Base-by-base conservation (phyloP, 192 early-diverging fungal species). In the Coemansia sp. region DNA sequence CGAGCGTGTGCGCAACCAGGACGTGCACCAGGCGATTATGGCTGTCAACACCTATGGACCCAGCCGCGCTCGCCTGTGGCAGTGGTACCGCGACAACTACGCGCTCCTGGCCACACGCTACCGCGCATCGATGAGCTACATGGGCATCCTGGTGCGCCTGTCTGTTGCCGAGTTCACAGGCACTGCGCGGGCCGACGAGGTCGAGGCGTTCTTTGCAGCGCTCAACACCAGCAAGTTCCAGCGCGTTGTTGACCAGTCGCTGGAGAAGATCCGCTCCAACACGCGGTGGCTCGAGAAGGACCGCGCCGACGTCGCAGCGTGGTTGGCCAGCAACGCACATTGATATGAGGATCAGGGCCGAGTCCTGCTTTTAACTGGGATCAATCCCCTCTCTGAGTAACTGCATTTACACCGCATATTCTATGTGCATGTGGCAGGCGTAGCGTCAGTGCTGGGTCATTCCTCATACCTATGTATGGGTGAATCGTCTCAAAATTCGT, bases 1-100 rank as follows among this genome's bases (percentile, higher is more conserved):
- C 19, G 86, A 90, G 17, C 70, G 85, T 51, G 88, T 93, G 54
- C 85, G 86, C 65, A 78, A 83, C 48, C 90, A 92, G 69, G 91
- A 93, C 68, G 80, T 89, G n/a, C 66, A 74, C 55, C 66, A 71
- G 62, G 63, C 65, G 22, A 65, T 77, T 55, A 57, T 59, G 36
- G 85, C 83, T 1, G 75, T 91, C 71, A 74, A 75, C 14, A 59
- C 80, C 23, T 85, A 87, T 68, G 74, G 75, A 3, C 66, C 69
- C 37, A 71, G 81, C 44, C 87, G 89, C 38, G 74, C 85, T 56
- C 65, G 58, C 2, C 51, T 90, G 65, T 93, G 90, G 90, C 69
- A 85, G 52, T 90, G 83, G 72, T 84, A 90, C 69, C 82, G 83
- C 61, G 44, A 60, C 28, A 84, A 87, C 69, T 93, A 83, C 66